phyloP scores from a whole-genome alignment of 2,329 filamentous ascomycete species.

The Daldinia sp. region DNA sequence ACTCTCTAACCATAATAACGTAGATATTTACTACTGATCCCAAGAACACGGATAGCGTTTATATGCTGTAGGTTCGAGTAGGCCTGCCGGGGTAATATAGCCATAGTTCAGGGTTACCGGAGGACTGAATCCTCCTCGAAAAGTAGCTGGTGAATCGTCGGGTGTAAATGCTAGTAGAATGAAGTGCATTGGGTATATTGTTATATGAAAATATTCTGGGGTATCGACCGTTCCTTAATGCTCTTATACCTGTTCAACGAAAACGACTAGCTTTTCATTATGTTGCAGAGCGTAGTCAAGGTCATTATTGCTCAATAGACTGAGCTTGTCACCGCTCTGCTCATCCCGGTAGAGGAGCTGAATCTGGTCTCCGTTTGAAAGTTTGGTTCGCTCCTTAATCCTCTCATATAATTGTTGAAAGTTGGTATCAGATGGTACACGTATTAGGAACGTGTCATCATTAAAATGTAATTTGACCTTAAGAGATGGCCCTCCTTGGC shows the following conservation, averaged over 20 bases:
- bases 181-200: constrained; percentile 42
- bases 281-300: constrained; percentile 80
- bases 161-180: constrained; percentile 41
- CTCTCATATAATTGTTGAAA: constrained; percentile 83
- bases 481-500: constrained; percentile 64
- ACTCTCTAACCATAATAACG: constrained; percentile 16
- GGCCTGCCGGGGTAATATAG: constrained; percentile 1
- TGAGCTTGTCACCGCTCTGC: constrained; percentile 75
- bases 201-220: constrained; percentile 34
- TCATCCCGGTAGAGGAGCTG: constrained; percentile 89
- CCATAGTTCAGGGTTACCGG: constrained; percentile 7
- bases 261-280: constrained; percentile 87
- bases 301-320: constrained; percentile 81
- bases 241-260: constrained; percentile 64
- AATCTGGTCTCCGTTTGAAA: constrained; percentile 73
- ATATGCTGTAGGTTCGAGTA: constrained; percentile 1
- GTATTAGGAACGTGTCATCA: constrained; percentile 89
- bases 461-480: constrained; percentile 97
- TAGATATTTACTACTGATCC: constrained; percentile 16
- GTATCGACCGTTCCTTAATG: constrained; percentile 23
- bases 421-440: constrained; percentile 81
- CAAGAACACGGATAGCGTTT: constrained; percentile 14
- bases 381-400: constrained; percentile 82
- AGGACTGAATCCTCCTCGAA: constrained; percentile 14
- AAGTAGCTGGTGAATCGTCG: constrained; percentile 20